These are phyloP conservation scores for Stephanodiscus minutulus DNA, from an alignment of 108 stramenopile species.

Conservation along the genomic window DNA sequence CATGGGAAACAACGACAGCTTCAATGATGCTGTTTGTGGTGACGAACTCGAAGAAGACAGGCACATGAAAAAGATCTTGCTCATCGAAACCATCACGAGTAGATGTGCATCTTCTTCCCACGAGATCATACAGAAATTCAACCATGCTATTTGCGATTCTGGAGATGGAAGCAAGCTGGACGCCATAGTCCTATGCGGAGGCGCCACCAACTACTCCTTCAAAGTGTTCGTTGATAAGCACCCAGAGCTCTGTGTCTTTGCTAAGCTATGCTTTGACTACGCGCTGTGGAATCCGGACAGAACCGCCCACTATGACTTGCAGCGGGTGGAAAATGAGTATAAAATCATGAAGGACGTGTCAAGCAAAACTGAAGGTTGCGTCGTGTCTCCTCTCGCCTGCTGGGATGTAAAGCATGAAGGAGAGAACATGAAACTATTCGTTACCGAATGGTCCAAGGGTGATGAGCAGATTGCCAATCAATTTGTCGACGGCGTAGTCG, in stretches of 20 bases:
- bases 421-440: conserved; percentile 53
- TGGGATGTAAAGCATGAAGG: conserved; percentile 41
- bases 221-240: conserved; percentile 25
- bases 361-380: conserved; percentile 11
- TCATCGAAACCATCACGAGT: conserved; percentile 21
- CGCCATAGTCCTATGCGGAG: conserved; percentile 30
- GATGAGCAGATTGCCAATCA: conserved; percentile 55
- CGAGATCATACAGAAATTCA: conserved; percentile 19
- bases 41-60: conserved; percentile 18
- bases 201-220: conserved; percentile 41
- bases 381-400: conserved; percentile 33
- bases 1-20: no score
- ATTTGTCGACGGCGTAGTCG: conserved; percentile 56
- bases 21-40: not conserved
- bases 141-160: conserved; percentile 1
- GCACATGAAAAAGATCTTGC: conserved; percentile 13
- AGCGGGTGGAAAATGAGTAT: conserved; percentile 41
- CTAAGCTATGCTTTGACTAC: conserved; percentile 41
- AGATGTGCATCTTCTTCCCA: conserved; percentile 16
- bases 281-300: conserved; percentile 46
- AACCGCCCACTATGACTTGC: conserved; percentile 21
- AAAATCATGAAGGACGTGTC: conserved; percentile 36
- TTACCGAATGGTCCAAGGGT: conserved; percentile 52
- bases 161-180: conserved; percentile 22
- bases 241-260: conserved; percentile 37